Base-by-base conservation (phyloP, 192 early-diverging fungal genomes). In the Rhizoclosmatium globosum region DNA sequence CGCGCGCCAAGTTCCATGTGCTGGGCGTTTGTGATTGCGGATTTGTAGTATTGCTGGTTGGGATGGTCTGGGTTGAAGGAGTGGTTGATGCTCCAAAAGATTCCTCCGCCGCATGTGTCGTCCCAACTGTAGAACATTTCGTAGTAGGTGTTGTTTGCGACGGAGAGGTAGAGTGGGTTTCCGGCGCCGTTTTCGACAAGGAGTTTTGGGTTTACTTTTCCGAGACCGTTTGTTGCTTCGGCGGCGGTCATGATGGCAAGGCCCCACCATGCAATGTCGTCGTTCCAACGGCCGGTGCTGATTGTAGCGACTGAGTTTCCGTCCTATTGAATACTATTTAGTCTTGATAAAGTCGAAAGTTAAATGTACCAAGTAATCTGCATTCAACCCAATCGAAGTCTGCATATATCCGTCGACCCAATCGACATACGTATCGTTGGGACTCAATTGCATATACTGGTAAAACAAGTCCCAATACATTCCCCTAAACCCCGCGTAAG, bases 21-120 rank as follows among this genome's bases (percentile, higher is more conserved):
- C 65, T 85, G 65, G 2, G 42, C 78, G 75, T 87, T 83, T 13
- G 84, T 81, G 65, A 87, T 87, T 9, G 79, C 77, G 38, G 83
- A 85, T 62, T 87, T 87, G 78, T 83, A 81, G 68, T 71, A 64
- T n/a, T 3, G 2, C 41, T 47, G 60, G 45, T 61, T 64, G 3
- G 62, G 13, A 23, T 2, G 7, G 31, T 31, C 31, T 31, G 31
- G 31, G 13, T 38, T 41, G 17, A 44, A 41, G 42, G 38, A 11
- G 6, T 44, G 67, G 44, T 68, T 64, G 62, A 11, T 11, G 31
- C 11, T 31, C 86, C 86, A 87, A 77, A 79, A 85, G 67, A 87
- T 81, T 17, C 86, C 86, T 9, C 84, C 86, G 3, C 80, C 79
- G 79, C 84, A 87, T 0, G 46, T 2, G 2, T 11, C 44, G 39